Base-by-base conservation (phyloP, 2,329 filamentous ascomycete genomes). In the Monilinia laxa region DNA sequence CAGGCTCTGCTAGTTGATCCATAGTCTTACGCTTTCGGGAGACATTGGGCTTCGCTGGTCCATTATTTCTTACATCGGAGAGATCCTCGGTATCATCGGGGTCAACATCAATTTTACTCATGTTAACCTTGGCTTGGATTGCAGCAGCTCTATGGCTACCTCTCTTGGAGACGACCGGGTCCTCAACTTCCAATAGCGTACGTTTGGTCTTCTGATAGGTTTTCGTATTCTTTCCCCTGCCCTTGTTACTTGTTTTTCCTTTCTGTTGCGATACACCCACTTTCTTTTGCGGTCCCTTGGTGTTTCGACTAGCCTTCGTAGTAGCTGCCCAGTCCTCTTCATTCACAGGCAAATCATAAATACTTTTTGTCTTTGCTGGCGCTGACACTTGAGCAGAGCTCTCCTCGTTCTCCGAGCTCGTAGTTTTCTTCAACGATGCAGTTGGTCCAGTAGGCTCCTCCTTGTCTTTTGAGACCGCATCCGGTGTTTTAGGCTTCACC, bases 21-120 rank as follows among this genome's bases (percentile, higher is more conserved):
- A 28, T 12, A 23, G 31, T 38, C 42, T 64, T 67, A 45, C 64
- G 64, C 52, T 66, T 66, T 45, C 56, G 64, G n/a, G 64, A 62
- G 55, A 66, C 64, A 35, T 66, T 66, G 47, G 56, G 23, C 38
- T 64, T 59, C 40, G 59, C 51, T 42, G 42, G 42, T 23, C 52
- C 52, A 20, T 35, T 56, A 5, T 52, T 31, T 35, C 18, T 42
- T 18, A 9, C 51, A 18, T 67, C 58, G 1, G 52, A 64, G 18
- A 57, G 14, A 2, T 56, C 58, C 38, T 67, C 60, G 10, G 40
- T 40, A 20, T 51, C n/a, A 31, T 64, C 58, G 14, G 23, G 20
- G 14, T 64, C 52, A 18, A 52, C 42, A 25, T 53, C 47, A 18
- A 62, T 35, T 20, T 56, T 64, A n/a, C 52, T 51, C 38, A 64